Base-by-base conservation (phyloP, 2,329 filamentous ascomycete genomes). In the Ceratocystiopsis sp. region DNA sequence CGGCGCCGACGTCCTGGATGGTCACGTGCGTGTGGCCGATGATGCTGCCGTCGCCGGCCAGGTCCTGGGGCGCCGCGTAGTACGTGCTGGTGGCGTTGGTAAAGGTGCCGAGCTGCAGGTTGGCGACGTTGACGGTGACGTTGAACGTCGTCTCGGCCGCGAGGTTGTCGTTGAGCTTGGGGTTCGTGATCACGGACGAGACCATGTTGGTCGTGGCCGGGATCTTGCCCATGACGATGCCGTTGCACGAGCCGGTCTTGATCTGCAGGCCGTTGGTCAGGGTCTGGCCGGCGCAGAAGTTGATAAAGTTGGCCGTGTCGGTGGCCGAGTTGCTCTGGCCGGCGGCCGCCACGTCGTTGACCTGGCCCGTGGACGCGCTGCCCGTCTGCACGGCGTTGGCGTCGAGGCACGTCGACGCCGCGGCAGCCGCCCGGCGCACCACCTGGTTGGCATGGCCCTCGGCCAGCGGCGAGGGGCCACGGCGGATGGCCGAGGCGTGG, bases 11-110 rank as follows among this genome's bases (percentile, higher is more conserved):
- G 48, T 71, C 62, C 57, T 78, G 74, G 38, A 77, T 60, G 19
- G 68, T 73, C 46, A 78, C 61, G 58, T 78, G 74, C 5, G 71
- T 74, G 61, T 78, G 74, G 16, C 74, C 74, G 38, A 76, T 69
- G 52, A 78, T 65, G 38, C 62, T 55, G 39, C 73, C 73, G 16
- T 54, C 44, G 41, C 55, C 57, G 49, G 68, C 60, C 3, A 77
- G 58, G 39, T 70, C 58, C 57, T 77, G 73, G 7, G 74, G 74
- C 16, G 73, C 72, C 5, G 71, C 58, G 59, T 78, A 78, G 63
- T 78, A 78, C 33, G 73, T 77, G 49, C 53, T 63, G 42, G 64
- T 61, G 34, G 74, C 68, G 50, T 78, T 77, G 49, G 73, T 77
- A 55, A 78, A 78, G 41, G 64, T 61, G n/a, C 74, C 74, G 14